phyloP scores from a whole-genome alignment of 2,329 filamentous ascomycete genomes.

The Fusarium sp. region DNA sequence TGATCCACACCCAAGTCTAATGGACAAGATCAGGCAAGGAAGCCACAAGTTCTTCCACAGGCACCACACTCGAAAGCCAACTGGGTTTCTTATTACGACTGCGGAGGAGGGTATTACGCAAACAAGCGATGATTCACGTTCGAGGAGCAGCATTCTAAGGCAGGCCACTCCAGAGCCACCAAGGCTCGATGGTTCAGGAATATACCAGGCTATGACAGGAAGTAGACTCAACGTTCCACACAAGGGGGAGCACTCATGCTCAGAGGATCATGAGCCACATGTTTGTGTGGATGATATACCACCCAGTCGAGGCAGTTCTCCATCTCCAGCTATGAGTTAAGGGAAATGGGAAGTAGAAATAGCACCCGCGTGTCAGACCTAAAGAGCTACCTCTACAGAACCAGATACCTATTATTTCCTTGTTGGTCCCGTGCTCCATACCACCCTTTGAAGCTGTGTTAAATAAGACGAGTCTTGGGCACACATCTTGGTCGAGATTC shows the following conservation, averaged over 20 bases:
- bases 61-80: slow-evolving; percentile 32
- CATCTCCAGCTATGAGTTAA: background rate
- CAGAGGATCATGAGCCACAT: slow-evolving; percentile 48
- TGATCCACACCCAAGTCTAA: slow-evolving; percentile 38
- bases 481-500: too few species aligned
- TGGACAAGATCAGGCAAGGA: slow-evolving; percentile 44
- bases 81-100: slow-evolving; percentile 2
- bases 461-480: too few species aligned
- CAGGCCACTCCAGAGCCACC: slow-evolving; percentile 31
- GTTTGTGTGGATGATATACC: slow-evolving; percentile 43
- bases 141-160: slow-evolving; percentile 38
- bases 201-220: slow-evolving; percentile 41
- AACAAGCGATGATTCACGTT: slow-evolving; percentile 1
- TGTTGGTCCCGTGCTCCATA: too few species aligned
- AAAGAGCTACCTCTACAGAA: background rate
- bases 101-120: slow-evolving; percentile 2
- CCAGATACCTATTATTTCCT: background rate
- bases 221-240: slow-evolving; percentile 21
- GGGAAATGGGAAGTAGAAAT: background rate
- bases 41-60: slow-evolving; percentile 40
- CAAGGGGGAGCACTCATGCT: slow-evolving; percentile 41
- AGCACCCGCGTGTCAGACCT: slow-evolving; percentile 1
- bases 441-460: too few species aligned
- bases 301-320: slow-evolving; percentile 16
- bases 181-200: slow-evolving; percentile 28